Conservation (phyloP, 192 early-diverging fungal species). For the Coemansia sp. region DNA sequence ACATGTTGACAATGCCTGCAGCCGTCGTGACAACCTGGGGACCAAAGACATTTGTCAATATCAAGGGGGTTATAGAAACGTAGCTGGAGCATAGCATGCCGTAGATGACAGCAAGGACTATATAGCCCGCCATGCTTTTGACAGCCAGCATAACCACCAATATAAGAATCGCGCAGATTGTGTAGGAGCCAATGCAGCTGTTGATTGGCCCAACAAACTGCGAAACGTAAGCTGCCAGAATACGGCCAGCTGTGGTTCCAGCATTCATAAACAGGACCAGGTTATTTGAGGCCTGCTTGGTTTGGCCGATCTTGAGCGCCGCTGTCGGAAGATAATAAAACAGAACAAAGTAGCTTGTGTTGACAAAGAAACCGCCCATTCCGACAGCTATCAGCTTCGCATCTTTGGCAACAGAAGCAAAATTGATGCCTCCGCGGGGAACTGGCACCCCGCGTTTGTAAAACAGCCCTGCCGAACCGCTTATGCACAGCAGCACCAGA, state of each 20-base stretch:
- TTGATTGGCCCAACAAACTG: constrained; percentile 33
- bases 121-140: constrained; percentile 40
- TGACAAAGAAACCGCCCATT: constrained; percentile 33
- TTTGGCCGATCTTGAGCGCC: constrained; percentile 35
- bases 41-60: constrained; percentile 36
- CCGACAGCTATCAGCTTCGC: constrained; percentile 22
- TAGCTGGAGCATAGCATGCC: constrained; percentile 36
- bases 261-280: constrained; percentile 44
- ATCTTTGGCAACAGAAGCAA: constrained; percentile 26
- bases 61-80: constrained; percentile 35
- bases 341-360: constrained; percentile 36
- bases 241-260: constrained; percentile 33
- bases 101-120: constrained; percentile 30
- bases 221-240: constrained; percentile 29
- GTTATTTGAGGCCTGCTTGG: constrained; percentile 38
- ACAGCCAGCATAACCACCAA: constrained; percentile 31
- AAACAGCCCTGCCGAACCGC: constrained; percentile 25
- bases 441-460: constrained; percentile 30
- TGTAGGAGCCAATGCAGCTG: constrained; percentile 28
- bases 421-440: constrained; percentile 15
- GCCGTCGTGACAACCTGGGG: constrained; percentile 33
- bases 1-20: constrained; percentile 42
- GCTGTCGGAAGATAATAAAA: constrained; percentile 50
- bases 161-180: constrained; percentile 30
- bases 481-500: constrained; percentile 23